phyloP scores from a whole-genome alignment of 352 stramenopile genomes.

The Phytophthora citricola region DNA sequence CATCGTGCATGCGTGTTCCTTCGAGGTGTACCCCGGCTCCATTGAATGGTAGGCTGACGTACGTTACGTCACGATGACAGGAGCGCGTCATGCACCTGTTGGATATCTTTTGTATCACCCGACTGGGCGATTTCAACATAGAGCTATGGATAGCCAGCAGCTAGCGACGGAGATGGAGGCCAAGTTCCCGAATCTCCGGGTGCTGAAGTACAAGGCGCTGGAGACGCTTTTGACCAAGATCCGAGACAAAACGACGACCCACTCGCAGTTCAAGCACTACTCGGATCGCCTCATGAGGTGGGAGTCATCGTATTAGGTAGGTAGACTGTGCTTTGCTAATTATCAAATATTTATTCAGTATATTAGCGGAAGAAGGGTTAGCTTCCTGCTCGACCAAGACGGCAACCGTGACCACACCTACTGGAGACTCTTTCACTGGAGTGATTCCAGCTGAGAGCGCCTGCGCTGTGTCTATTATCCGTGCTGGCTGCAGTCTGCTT shows the following conservation, averaged over 20 bases:
- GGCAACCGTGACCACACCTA: constrained; percentile 64
- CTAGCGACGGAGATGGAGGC: constrained; percentile 54
- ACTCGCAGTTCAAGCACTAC: constrained; percentile 78
- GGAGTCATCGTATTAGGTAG: not conserved
- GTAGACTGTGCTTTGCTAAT: too few relatives aligned
- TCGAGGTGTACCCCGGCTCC: not conserved
- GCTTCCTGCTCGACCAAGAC: constrained; percentile 54
- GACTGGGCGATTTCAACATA: too few relatives aligned
- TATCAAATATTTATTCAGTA: constrained; percentile 31
- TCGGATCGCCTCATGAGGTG: constrained; percentile 79
- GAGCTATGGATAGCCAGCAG: constrained; percentile 40
- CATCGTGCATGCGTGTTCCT: constrained; percentile 2
- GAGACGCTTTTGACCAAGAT: constrained; percentile 69
- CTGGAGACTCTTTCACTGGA: constrained; percentile 54
- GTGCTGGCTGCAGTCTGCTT: constrained; percentile 89
- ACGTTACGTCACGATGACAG: constrained; percentile 1
- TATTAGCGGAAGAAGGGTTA: constrained; percentile 72
- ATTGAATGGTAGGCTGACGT: not conserved
- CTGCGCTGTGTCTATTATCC: constrained; percentile 94
- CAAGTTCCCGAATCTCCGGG: constrained; percentile 59
- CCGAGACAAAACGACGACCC: constrained; percentile 60
- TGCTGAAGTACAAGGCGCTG: constrained; percentile 71
- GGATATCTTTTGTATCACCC: too few relatives aligned
- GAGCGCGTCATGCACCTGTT: not conserved
- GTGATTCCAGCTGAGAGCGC: constrained; percentile 61